Conservation (phyloP, 2,329 filamentous ascomycete genomes). For the Aspergillus aculeatinus region DNA sequence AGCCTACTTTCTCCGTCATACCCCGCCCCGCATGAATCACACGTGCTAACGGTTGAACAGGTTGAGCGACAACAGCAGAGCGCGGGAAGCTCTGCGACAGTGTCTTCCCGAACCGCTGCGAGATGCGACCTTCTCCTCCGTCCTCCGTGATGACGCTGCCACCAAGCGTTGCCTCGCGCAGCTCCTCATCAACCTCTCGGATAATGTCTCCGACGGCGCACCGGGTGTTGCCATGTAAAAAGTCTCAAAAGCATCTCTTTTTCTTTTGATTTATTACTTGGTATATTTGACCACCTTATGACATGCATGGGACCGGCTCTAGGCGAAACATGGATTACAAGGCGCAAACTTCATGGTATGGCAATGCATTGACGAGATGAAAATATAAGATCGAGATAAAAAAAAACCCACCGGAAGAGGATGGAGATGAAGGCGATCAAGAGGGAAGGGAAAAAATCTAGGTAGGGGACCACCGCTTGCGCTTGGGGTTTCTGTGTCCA, state of each 20-base stretch:
- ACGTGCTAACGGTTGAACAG: slow-evolving; percentile 45
- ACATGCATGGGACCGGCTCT: slow-evolving; percentile 44
- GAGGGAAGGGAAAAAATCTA: neutral
- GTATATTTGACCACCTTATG: slow-evolving; percentile 38
- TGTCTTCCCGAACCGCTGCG: slow-evolving; percentile 98
- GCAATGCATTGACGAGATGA: slow-evolving; percentile 18
- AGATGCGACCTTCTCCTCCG: slow-evolving; percentile 94
- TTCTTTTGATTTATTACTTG: slow-evolving; percentile 29
- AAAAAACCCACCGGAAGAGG: slow-evolving; percentile 10
- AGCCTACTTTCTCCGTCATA: slow-evolving; percentile 31
- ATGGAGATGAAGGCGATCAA: slow-evolving; percentile 3
- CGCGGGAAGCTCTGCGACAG: slow-evolving; percentile 89
- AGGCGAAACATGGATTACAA: slow-evolving; percentile 41
- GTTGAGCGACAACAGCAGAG: slow-evolving; percentile 91
- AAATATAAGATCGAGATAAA: slow-evolving; percentile 10
- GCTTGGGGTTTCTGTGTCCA: slow-evolving; percentile 15
- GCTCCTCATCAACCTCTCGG: slow-evolving; percentile 91
- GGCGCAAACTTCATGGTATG: slow-evolving; percentile 37
- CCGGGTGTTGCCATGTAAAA: slow-evolving; percentile 42
- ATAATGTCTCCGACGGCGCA: slow-evolving; percentile 67
- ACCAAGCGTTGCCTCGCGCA: slow-evolving; percentile 98
- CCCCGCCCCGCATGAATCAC: neutral
- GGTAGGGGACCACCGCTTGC: slow-evolving; percentile 3
- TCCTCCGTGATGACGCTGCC: slow-evolving; percentile 92
- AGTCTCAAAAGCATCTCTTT: slow-evolving; percentile 30